phyloP scores from a whole-genome alignment of 352 stramenopile species.

The Globisporangium spiculum region DNA sequence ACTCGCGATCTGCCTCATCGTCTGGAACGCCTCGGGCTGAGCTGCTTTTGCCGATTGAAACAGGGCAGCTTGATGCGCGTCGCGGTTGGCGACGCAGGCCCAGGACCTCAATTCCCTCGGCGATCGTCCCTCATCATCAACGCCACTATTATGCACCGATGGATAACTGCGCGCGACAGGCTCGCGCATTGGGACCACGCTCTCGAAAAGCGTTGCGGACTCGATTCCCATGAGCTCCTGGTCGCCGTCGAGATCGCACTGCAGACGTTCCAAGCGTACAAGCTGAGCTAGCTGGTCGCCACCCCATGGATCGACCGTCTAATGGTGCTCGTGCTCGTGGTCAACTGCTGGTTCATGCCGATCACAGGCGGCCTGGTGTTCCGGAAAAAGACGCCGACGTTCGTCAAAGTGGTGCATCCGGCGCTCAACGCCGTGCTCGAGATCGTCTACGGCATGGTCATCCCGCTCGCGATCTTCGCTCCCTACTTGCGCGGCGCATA shows the following conservation, averaged over 20 bases:
- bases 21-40: background rate
- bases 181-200: background rate
- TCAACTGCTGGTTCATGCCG: constrained; percentile 29
- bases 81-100: constrained; percentile 19
- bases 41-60: background rate
- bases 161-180: background rate
- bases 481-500: constrained; percentile 17
- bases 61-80: background rate
- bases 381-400: constrained; percentile 3
- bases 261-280: constrained; percentile 14
- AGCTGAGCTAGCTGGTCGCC: constrained; percentile 2
- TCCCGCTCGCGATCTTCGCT: constrained; percentile 31
- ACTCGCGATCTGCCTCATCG: background rate
- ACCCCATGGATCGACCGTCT: constrained; percentile 15
- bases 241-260: constrained; percentile 4
- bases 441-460: constrained; percentile 17
- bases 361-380: constrained; percentile 14
- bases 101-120: too few relatives aligned
- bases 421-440: constrained; percentile 19
- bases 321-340: constrained; percentile 15
- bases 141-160: background rate
- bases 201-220: background rate
- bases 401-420: constrained; percentile 13
- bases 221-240: background rate
- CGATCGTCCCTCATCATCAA: background rate